These are phyloP conservation scores for Porpolomopsis calyptriformis DNA, from an alignment of 768 basidiomycete genomes.

Conservation along the genomic window DNA sequence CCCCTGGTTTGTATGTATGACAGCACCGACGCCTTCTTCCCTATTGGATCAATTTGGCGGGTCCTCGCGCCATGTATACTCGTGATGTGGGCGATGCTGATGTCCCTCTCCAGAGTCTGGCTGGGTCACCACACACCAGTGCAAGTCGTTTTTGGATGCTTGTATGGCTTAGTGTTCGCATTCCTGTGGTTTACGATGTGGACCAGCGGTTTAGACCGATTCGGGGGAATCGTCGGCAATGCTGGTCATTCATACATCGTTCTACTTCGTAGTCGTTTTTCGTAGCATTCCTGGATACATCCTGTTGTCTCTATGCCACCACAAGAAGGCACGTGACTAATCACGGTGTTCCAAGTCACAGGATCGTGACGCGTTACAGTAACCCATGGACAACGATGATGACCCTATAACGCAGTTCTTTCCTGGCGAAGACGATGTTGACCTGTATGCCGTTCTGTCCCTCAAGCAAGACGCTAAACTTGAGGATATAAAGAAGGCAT, in stretches of 20 bases:
- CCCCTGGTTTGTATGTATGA: slow-evolving; percentile 45
- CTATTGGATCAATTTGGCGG: slow-evolving; percentile 28
- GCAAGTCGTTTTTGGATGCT: slow-evolving; percentile 52
- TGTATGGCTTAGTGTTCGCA: slow-evolving; percentile 45
- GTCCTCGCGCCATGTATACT: slow-evolving; percentile 34
- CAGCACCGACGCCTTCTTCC: slow-evolving; percentile 48
- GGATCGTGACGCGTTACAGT: slow-evolving; percentile 9
- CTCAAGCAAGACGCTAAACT: slow-evolving; percentile 41
- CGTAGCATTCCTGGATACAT: no score
- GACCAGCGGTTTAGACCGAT: slow-evolving; percentile 22
- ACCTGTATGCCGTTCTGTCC: slow-evolving; percentile 69
- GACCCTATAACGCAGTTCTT: slow-evolving; percentile 74
- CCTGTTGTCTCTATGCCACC: no score
- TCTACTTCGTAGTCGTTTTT: no score
- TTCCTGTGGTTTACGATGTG: slow-evolving; percentile 49
- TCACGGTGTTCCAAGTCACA: neutral
- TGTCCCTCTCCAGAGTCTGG: slow-evolving; percentile 60
- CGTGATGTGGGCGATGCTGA: slow-evolving; percentile 43
- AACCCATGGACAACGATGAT: slow-evolving; percentile 51
- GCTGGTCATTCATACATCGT: slow-evolving; percentile 5
- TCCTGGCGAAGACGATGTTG: slow-evolving; percentile 56
- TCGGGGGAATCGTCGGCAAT: slow-evolving; percentile 17
- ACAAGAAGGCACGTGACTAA: neutral
- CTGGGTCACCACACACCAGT: slow-evolving; percentile 67
- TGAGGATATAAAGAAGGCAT: slow-evolving; percentile 74